Evolutionary conservation across 2,329 filamentous ascomycete species (phyloP).

Genomic region (Exserohilum rostratum): DNA sequence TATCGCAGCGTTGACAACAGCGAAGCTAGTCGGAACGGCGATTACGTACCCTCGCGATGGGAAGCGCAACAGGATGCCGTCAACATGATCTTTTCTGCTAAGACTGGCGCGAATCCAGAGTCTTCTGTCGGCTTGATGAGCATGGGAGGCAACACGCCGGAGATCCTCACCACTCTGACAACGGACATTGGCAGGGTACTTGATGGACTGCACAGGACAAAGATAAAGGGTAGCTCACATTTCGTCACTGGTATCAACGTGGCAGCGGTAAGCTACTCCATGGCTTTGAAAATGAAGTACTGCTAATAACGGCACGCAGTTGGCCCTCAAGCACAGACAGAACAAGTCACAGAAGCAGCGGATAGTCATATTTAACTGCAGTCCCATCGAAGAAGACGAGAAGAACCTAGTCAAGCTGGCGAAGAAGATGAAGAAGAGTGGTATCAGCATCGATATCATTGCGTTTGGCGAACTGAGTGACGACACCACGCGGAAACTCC

Average conservation of each 20-base stretch:
- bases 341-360: constrained; percentile 97
- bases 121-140: constrained; percentile 98
- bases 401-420: constrained; percentile 87
- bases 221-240: constrained; percentile 88
- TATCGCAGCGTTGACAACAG: constrained; percentile 85
- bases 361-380: constrained; percentile 97
- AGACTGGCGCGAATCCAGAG: constrained; percentile 94
- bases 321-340: constrained; percentile 95
- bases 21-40: constrained; percentile 96
- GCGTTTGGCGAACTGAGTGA: constrained; percentile 93
- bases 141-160: constrained; percentile 97
- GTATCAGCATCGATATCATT: constrained; percentile 91
- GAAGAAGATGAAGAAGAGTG: constrained; percentile 99
- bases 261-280: constrained; percentile 75
- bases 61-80: constrained; percentile 96
- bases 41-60: constrained; percentile 88
- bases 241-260: constrained; percentile 95
- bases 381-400: constrained; percentile 85
- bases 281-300: constrained; percentile 73
- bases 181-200: constrained; percentile 96
- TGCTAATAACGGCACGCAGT: constrained; percentile 60
- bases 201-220: constrained; percentile 78
- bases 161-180: constrained; percentile 94
- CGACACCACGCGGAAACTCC: constrained; percentile 85
- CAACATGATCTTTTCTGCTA: constrained; percentile 92